A percentile compares a stretch with the other conserved stretches of the same genome.
Conservation (phyloP, 345 rosid genomes). For the Bretschneidera sinensis region DNA sequence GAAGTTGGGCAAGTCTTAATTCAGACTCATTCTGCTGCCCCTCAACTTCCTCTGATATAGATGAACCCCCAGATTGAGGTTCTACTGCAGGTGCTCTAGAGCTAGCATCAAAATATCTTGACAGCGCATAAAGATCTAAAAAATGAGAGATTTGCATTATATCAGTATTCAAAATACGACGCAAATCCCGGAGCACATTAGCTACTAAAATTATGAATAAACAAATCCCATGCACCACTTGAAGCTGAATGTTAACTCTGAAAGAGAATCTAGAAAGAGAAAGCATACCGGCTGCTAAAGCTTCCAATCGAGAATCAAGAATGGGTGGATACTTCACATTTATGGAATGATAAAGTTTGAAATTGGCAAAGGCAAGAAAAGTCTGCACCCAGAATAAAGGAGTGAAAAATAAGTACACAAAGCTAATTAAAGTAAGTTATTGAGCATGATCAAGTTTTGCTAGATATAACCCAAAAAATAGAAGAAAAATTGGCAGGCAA, state of each 20-base stretch:
- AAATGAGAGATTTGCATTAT: conserved; percentile 1
- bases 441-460: background rate
- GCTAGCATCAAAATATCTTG: conserved; percentile 70
- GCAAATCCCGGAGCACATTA: background rate
- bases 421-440: too few species aligned
- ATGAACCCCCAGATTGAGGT: conserved; percentile 34
- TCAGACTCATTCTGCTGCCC: conserved; percentile 55
- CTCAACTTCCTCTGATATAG: conserved; percentile 36
- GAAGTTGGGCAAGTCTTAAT: conserved; percentile 90
- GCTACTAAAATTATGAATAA: background rate
- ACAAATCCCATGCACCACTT: background rate
- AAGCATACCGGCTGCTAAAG: conserved; percentile 78
- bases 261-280: conserved; percentile 5
- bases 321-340: conserved; percentile 88
- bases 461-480: too few species aligned
- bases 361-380: conserved; percentile 75
- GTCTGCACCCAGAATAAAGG: conserved; percentile 62
- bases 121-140: conserved; percentile 87
- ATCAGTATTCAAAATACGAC: background rate
- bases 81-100: conserved; percentile 35
- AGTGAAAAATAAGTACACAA: background rate
- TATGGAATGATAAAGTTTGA: conserved; percentile 72
- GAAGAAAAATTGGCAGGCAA: background rate
- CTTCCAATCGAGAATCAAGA: conserved; percentile 82
- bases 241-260: background rate